Percentiles rank a stretch among this genome's conserved stretches.
Conservation (phyloP, 1,139 yeast species). For the Debaryomyces subglobosus region DNA sequence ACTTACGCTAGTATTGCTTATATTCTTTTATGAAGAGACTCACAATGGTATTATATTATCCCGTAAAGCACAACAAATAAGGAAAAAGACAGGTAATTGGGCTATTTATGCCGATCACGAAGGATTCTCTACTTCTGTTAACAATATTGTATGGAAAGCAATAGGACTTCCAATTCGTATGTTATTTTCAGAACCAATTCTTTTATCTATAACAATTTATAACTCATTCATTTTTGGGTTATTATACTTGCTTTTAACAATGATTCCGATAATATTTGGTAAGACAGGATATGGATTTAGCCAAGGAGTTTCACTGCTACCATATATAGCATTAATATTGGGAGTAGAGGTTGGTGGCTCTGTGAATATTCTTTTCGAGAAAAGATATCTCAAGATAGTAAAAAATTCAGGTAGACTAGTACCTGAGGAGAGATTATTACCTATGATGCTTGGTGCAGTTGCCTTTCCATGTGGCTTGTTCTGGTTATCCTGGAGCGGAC, state of each 20-base stretch:
- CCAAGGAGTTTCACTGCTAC: not conserved
- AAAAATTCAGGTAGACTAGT: constrained; percentile 34
- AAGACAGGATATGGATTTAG: not conserved
- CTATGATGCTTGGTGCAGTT: constrained; percentile 64
- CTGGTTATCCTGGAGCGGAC: constrained; percentile 80
- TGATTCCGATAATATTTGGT: not conserved
- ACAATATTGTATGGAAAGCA: not conserved
- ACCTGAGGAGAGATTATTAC: constrained; percentile 72
- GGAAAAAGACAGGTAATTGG: constrained; percentile 66
- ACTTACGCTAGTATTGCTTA: constrained; percentile 29
- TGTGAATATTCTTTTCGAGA: not conserved
- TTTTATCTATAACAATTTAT: constrained; percentile 63
- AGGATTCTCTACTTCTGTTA: constrained; percentile 20
- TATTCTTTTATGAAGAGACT: constrained; percentile 48
- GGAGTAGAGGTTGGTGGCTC: not conserved
- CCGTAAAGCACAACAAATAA: constrained; percentile 59
- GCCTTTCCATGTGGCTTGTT: constrained; percentile 69
- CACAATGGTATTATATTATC: constrained; percentile 55
- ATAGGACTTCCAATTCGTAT: constrained; percentile 26
- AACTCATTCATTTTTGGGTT: constrained; percentile 73
- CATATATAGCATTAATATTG: not conserved
- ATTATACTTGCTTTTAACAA: constrained; percentile 44
- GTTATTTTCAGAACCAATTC: constrained; percentile 59
- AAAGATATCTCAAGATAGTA: not conserved
- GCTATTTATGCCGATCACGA: constrained; percentile 85